Evolutionary conservation across 306 rosid species (phyloP), one percentile per base, ranked within the genome.

Genomic region (Malus asiatica): DNA sequence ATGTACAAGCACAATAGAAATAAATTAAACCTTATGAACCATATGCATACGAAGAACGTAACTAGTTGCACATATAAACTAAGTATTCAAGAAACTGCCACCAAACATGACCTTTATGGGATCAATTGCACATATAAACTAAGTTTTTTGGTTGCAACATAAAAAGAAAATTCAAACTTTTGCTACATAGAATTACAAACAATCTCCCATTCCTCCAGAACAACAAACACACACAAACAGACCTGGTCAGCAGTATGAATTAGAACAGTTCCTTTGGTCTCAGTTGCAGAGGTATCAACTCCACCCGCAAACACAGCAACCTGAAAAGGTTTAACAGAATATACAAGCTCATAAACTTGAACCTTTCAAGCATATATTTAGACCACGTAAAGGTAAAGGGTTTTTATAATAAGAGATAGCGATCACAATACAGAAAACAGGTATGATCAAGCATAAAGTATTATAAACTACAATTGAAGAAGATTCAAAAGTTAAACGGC

Each of bases 171-270:
- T 15, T 9, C 6, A 3, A 63, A 14, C 9, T 27, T 63, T 27
- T 48, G 55, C 55, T 48, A 15, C 16, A 48, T 48, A 46, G 5
- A 46, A 46, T 15, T 14, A 46, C 51, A 3, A 45, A 45, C 53
- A 46, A 48, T 48, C 53, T 48, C 53, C 19, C 53, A 48, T 6
- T 48, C 53, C 53, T 48, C 55, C 55, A 48, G 55, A 48, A 15
- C 20, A 14, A 48, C 68, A 62, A 29, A 15, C 4, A 29, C 22
- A 29, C 38, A 25, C 40, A 62, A 11, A 29, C 19, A 62, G 79
- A 92, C 97, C 97, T 92, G 96, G 72, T 92, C 91, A 0, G 97
- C 98, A 58, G 84, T 61, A 81, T 94, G 98, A 87, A 94, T 94
- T 77, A 94, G 76, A 68, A 94, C 97, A 27, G 97, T 94, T 82